These are phyloP conservation scores for Cladosporium velox DNA, from an alignment of 2,329 filamentous ascomycete species.

Conservation along the genomic window DNA sequence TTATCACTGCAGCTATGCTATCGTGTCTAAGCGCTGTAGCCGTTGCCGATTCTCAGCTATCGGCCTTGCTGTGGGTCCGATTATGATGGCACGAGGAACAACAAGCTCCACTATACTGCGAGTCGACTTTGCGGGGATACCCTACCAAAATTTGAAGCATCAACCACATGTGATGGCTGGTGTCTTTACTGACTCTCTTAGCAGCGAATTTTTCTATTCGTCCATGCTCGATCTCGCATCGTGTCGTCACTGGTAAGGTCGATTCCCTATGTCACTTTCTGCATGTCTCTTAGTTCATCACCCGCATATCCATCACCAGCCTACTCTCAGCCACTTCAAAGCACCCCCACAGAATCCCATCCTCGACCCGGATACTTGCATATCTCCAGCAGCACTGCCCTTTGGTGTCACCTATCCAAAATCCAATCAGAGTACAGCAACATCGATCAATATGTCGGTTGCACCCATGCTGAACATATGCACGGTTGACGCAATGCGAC, in stretches of 20 bases:
- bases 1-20: constrained; percentile 3
- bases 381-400: background rate
- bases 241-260: constrained; percentile 1
- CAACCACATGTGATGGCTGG: background rate
- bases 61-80: constrained; percentile 13
- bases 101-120: background rate
- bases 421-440: constrained; percentile 1
- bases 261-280: background rate
- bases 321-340: background rate
- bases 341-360: constrained; percentile 2
- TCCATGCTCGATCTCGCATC: background rate
- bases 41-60: background rate
- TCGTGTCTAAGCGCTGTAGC: constrained; percentile 8
- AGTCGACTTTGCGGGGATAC: constrained; percentile 14
- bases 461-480: constrained; percentile 7
- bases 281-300: background rate
- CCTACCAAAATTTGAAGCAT: background rate
- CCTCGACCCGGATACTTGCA: constrained; percentile 1
- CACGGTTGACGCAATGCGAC: constrained; percentile 7
- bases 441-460: constrained; percentile 3
- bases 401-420: background rate
- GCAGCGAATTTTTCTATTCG: background rate
- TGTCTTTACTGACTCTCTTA: constrained; percentile 2
- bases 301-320: constrained; percentile 3
- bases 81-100: constrained; percentile 13